Conservation (phyloP, 257 asterid genomes). For the Solanum peruvianum region DNA sequence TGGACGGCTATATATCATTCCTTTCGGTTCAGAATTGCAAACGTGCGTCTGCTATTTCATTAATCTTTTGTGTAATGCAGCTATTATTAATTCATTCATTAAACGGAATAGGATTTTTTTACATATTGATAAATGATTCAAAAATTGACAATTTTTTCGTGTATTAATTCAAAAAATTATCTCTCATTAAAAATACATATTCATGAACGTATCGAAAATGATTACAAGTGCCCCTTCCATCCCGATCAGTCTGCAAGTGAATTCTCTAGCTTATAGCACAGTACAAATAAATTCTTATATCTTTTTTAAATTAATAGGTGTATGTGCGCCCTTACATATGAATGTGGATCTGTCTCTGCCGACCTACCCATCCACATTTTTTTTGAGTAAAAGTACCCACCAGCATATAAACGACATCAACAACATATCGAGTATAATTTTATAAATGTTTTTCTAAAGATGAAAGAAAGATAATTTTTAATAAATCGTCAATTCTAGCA, state of each 20-base stretch:
- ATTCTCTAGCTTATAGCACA: no score
- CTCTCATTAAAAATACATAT: neutral
- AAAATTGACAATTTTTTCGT: neutral
- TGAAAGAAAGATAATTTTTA: no score
- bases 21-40: conserved; percentile 1
- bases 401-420: no score
- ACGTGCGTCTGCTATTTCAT: neutral
- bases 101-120: neutral
- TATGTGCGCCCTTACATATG: no score
- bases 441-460: no score
- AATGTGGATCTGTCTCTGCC: no score
- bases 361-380: no score
- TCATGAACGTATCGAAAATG: neutral
- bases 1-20: conserved; percentile 2
- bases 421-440: no score
- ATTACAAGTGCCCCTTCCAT: neutral
- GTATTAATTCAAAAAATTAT: neutral
- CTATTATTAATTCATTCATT: neutral
- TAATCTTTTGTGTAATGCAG: neutral
- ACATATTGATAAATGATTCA: neutral
- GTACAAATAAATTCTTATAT: no score
- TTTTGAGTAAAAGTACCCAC: no score
- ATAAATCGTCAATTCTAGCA: no score
- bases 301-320: no score
- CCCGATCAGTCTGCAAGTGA: neutral